Percentiles rank a stretch among this genome's conserved stretches.
These are phyloP conservation scores for Umbilicaria muhlenbergii DNA, from an alignment of 495 filamentous ascomycete species.

Conservation along the genomic window DNA sequence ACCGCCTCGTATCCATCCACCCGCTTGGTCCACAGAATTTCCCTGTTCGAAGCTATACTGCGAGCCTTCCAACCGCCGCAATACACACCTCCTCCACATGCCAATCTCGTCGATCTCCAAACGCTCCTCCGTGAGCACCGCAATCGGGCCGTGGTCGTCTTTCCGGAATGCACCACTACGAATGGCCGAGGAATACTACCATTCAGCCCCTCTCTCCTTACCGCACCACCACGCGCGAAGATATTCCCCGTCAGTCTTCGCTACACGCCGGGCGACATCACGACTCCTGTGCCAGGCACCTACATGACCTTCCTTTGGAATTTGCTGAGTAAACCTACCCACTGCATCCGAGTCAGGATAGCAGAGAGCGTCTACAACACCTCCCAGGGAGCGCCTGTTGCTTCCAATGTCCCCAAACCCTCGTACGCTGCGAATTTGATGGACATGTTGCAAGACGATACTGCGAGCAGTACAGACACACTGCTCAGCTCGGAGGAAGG, in stretches of 20 bases:
- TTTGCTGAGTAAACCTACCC: constrained; percentile 68
- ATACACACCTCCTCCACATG: constrained; percentile 27
- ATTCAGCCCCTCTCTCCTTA: constrained; percentile 56
- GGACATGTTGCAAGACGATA: constrained; percentile 26
- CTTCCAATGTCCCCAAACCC: constrained; percentile 13
- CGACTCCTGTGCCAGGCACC: constrained; percentile 67
- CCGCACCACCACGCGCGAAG: constrained; percentile 41
- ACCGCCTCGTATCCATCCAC: constrained; percentile 63
- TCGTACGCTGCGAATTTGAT: constrained; percentile 35
- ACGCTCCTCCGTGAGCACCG: constrained; percentile 52
- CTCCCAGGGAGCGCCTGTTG: constrained; percentile 5
- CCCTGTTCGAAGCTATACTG: constrained; percentile 56
- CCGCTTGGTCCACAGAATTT: constrained; percentile 56
- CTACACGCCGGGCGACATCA: constrained; percentile 77
- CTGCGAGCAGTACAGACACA: constrained; percentile 18
- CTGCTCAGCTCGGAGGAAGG: constrained; percentile 19
- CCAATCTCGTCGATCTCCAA: constrained; percentile 40
- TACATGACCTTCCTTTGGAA: constrained; percentile 67
- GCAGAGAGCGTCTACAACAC: constrained; percentile 48
- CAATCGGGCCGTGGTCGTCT: constrained; percentile 60
- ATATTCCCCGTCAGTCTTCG: constrained; percentile 84
- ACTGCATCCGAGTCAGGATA: constrained; percentile 79
- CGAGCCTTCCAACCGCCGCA: constrained; percentile 51
- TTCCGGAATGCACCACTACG: constrained; percentile 86
- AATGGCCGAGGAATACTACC: constrained; percentile 86